Conservation (phyloP, 2,329 filamentous ascomycete genomes). For the Curvularia eragrostidis region DNA sequence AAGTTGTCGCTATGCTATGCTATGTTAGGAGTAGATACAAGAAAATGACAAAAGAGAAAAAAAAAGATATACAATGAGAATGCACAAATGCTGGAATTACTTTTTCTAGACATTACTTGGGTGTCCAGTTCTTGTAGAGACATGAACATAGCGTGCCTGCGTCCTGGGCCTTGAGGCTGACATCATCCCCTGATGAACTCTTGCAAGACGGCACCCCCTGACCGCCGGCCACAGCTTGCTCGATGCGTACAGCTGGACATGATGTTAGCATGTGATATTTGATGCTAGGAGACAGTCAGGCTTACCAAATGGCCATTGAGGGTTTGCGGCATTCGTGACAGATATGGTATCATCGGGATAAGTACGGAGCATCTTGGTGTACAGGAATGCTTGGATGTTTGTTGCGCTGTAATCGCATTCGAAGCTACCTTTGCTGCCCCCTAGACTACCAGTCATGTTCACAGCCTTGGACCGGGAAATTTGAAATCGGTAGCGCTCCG, state of each 20-base stretch:
- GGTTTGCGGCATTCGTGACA: constrained; percentile 38
- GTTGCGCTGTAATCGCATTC: constrained; percentile 67
- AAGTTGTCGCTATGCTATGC: constrained; percentile 5
- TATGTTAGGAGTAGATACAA: constrained; percentile 9
- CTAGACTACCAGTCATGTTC: constrained; percentile 56
- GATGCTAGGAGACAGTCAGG: neutral
- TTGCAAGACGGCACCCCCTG: constrained; percentile 63
- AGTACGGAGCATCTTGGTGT: constrained; percentile 60
- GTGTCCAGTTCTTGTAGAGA: constrained; percentile 54
- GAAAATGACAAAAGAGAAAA: constrained; percentile 11
- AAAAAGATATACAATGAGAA: constrained; percentile 12
- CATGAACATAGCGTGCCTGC: constrained; percentile 53
- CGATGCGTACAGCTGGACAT: constrained; percentile 59
- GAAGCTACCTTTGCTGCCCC: constrained; percentile 54
- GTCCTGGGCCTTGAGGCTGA: constrained; percentile 48
- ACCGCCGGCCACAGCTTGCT: constrained; percentile 59
- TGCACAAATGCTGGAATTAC: neutral
- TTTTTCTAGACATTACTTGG: constrained; percentile 11
- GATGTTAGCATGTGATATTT: constrained; percentile 13
- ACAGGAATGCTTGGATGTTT: constrained; percentile 64
- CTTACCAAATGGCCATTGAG: constrained; percentile 48
- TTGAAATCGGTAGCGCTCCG: constrained; percentile 66
- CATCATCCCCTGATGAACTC: constrained; percentile 46
- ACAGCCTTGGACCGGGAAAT: constrained; percentile 62
- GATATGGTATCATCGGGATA: constrained; percentile 45